Conservation (phyloP, 75 land plant species). For the Cryptomeria japonica region DNA sequence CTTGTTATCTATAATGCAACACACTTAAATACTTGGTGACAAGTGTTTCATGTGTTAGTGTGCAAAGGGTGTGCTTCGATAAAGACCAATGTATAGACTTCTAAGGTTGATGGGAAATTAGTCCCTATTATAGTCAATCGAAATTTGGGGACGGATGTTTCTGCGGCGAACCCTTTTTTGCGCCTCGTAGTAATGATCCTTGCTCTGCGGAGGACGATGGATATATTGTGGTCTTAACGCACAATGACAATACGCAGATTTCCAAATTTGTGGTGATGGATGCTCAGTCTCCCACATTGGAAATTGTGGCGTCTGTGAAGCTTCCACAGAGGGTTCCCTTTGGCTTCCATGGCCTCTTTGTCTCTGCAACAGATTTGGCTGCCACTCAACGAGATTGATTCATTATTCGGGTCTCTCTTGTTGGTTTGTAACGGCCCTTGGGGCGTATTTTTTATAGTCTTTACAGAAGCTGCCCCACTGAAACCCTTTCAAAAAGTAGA, state of each 20-base stretch:
- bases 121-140: neutral
- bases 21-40: too few relatives aligned
- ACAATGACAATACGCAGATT: slow-evolving; percentile 47
- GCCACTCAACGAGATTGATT: too few relatives aligned
- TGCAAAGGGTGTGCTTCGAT: too few relatives aligned
- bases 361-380: neutral
- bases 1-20: too few relatives aligned
- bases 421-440: too few relatives aligned
- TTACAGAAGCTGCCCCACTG: too few relatives aligned
- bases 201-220: slow-evolving; percentile 62
- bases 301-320: slow-evolving; percentile 58
- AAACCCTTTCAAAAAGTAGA: too few relatives aligned
- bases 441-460: too few relatives aligned
- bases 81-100: too few relatives aligned
- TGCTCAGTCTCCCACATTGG: slow-evolving; percentile 63
- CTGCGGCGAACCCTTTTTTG: slow-evolving; percentile 81
- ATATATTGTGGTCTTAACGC: slow-evolving; percentile 56
- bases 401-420: too few relatives aligned
- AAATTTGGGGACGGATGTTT: slow-evolving; percentile 43
- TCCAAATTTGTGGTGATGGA: slow-evolving; percentile 83
- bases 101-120: too few relatives aligned
- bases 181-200: slow-evolving; percentile 16
- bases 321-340: slow-evolving; percentile 76
- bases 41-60: neutral
- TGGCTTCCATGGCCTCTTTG: slow-evolving; percentile 84